A percentile compares a stretch with the other conserved stretches of the same genome.
These are phyloP conservation scores for Ajuga reptans DNA, from an alignment of 305 asterid species.

Conservation along the genomic window DNA sequence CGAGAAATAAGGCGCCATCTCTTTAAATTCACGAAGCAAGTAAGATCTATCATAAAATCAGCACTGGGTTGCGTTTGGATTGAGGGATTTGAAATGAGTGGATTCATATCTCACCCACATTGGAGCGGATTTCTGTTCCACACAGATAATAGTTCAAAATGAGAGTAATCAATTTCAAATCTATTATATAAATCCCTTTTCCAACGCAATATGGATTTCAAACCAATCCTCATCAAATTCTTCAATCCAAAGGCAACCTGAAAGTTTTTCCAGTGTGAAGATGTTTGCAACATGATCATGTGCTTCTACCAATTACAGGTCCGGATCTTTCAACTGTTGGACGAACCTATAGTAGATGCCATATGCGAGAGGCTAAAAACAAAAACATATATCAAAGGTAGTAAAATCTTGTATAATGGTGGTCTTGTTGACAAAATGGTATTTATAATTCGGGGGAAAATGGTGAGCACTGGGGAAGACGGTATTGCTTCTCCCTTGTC, in stretches of 20 bases:
- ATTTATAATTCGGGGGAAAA: constrained; percentile 68
- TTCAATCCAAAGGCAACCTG: background rate
- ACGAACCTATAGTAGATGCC: constrained; percentile 71
- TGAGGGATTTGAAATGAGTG: background rate
- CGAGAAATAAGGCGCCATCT: constrained; percentile 76
- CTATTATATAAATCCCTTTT: background rate
- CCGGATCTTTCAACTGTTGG: constrained; percentile 57
- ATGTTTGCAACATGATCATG: background rate
- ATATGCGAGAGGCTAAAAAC: constrained; percentile 67
- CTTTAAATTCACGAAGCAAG: constrained; percentile 62
- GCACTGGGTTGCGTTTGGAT: background rate
- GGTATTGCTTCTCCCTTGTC: constrained; percentile 38
- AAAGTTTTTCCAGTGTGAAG: background rate
- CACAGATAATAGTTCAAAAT: background rate
- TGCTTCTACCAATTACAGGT: constrained; percentile 35
- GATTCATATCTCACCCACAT: background rate
- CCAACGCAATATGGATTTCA: background rate
- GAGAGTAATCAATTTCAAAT: background rate
- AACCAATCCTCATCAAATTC: background rate
- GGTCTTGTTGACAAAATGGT: constrained; percentile 83
- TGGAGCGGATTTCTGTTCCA: background rate
- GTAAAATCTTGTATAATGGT: constrained; percentile 48
- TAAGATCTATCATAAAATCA: constrained; percentile 27
- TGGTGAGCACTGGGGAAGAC: constrained; percentile 72
- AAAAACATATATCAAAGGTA: constrained; percentile 64